A percentile compares a stretch with the other conserved stretches of the same genome.
Conservation (phyloP, 192 early-diverging fungal species). For the Podila verticillata region DNA sequence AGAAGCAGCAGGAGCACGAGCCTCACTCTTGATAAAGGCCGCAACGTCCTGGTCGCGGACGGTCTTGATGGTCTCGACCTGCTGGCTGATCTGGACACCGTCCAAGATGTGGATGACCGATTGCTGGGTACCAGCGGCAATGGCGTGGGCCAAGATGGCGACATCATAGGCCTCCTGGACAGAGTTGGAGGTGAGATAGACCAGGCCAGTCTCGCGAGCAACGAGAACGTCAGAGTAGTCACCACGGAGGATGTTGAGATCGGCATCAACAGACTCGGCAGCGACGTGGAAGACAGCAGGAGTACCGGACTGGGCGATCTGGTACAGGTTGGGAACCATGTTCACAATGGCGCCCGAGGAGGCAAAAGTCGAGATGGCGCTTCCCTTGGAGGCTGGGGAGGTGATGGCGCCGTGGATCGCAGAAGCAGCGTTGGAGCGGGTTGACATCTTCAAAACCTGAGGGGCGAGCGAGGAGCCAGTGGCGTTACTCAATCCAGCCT, state of each 20-base stretch:
- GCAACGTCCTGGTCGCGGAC: conserved; percentile 59
- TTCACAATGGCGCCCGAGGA: conserved; percentile 79
- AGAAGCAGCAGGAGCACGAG: conserved; percentile 6
- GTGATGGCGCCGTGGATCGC: conserved; percentile 81
- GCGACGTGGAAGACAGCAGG: conserved; percentile 88
- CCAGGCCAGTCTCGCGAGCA: conserved; percentile 82
- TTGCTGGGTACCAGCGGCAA: conserved; percentile 63
- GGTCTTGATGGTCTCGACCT: conserved; percentile 63
- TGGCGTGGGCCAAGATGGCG: conserved; percentile 83
- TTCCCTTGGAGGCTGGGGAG: conserved; percentile 15
- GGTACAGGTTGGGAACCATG: conserved; percentile 87
- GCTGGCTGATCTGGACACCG: conserved; percentile 68
- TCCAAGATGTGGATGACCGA: conserved; percentile 88
- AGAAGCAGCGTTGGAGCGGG: conserved; percentile 80
- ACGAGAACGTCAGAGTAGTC: conserved; percentile 79
- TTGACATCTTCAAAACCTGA: conserved; percentile 81
- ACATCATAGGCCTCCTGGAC: conserved; percentile 93
- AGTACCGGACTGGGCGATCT: conserved; percentile 66
- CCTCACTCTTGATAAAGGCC: conserved; percentile 42
- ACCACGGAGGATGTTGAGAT: conserved; percentile 60
- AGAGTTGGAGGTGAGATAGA: conserved; percentile 76
- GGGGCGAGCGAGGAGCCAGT: conserved; percentile 61
- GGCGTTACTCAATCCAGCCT: conserved; percentile 72
- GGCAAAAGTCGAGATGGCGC: conserved; percentile 59
- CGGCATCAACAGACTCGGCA: conserved; percentile 70